Conservation (phyloP, 1,139 yeast genomes). For the Scheffersomyces cryptocercus region DNA sequence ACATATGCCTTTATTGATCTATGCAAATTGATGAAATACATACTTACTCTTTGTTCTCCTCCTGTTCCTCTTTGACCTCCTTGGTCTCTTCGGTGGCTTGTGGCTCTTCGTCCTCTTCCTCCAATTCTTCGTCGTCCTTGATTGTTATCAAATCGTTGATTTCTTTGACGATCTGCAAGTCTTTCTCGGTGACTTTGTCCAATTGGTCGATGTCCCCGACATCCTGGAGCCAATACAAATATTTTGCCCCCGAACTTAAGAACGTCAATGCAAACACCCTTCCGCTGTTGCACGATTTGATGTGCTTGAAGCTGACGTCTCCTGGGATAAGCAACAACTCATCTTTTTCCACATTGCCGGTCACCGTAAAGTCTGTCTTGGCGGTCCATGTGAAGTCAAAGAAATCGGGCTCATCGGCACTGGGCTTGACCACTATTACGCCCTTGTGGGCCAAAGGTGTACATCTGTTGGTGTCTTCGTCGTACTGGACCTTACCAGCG, state of each 20-base stretch:
- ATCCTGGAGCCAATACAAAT: conserved; percentile 91
- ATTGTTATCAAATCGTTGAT: conserved; percentile 55
- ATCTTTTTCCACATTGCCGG: conserved; percentile 50
- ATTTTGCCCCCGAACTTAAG: conserved; percentile 79
- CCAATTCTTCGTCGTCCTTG: conserved; percentile 44
- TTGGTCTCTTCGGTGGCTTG: conserved; percentile 8
- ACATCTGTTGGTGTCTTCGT: conserved; percentile 68
- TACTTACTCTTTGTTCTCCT: conserved; percentile 10
- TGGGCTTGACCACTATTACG: conserved; percentile 61
- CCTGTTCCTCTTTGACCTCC: conserved; percentile 3
- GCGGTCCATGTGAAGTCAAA: conserved; percentile 47
- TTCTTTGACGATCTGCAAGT: conserved; percentile 51
- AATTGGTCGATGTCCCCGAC: conserved; percentile 64
- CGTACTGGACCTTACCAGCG: conserved; percentile 82
- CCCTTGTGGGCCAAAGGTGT: conserved; percentile 82
- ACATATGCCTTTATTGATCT: not conserved
- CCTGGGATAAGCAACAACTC: conserved; percentile 88
- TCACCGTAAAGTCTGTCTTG: conserved; percentile 26
- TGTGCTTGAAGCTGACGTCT: conserved; percentile 81
- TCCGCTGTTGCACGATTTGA: conserved; percentile 76
- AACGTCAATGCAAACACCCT: conserved; percentile 84
- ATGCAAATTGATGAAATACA: not conserved
- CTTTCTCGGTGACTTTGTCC: conserved; percentile 64
- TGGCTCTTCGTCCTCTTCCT: conserved; percentile 36
- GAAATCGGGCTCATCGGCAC: conserved; percentile 53